Percentiles rank a stretch among this genome's conserved stretches.
Conservation (phyloP, 2,329 filamentous ascomycete genomes). For the Colletotrichum tanaceti region DNA sequence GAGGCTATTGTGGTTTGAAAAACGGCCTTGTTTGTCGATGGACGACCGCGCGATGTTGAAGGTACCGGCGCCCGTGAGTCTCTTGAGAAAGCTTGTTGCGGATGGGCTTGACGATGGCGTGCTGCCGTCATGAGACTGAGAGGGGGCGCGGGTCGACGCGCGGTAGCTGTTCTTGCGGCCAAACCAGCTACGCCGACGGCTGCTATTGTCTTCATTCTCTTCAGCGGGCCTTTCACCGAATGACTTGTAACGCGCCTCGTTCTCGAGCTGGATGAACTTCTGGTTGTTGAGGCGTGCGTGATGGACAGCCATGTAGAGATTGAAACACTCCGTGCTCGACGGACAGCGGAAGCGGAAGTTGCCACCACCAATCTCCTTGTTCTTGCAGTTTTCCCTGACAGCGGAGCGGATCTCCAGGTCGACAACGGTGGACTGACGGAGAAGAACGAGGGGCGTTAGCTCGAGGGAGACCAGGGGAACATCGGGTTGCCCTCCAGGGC, state of each 20-base stretch:
- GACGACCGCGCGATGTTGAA: slow-evolving; percentile 89
- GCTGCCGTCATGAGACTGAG: slow-evolving; percentile 77
- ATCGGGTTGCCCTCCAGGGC: slow-evolving; percentile 42
- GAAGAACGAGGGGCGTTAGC: slow-evolving; percentile 89
- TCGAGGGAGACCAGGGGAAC: slow-evolving; percentile 77
- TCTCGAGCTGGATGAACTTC: slow-evolving; percentile 79
- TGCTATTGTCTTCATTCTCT: slow-evolving; percentile 60
- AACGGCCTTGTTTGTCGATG: slow-evolving; percentile 66
- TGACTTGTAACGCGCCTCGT: slow-evolving; percentile 76
- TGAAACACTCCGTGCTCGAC: slow-evolving; percentile 80
- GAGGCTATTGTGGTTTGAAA: slow-evolving; percentile 67
- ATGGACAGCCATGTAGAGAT: slow-evolving; percentile 88
- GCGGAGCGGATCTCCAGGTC: slow-evolving; percentile 95
- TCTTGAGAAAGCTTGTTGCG: slow-evolving; percentile 80
- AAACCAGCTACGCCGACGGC: slow-evolving; percentile 67
- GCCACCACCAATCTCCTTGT: slow-evolving; percentile 72
- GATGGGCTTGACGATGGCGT: slow-evolving; percentile 70
- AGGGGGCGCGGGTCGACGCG: slow-evolving; percentile 70
- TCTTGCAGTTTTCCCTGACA: slow-evolving; percentile 76
- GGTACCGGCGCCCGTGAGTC: slow-evolving; percentile 75
- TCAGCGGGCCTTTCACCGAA: slow-evolving; percentile 70
- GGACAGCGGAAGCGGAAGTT: slow-evolving; percentile 93
- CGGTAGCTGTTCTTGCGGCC: slow-evolving; percentile 74
- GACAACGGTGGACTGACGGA: slow-evolving; percentile 89
- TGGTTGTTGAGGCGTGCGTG: slow-evolving; percentile 91